A percentile compares a stretch with the other conserved stretches of the same genome.
Evolutionary conservation across 768 basidiomycete species (phyloP).

Genomic region (Kwoniella newhampshirensis): DNA sequence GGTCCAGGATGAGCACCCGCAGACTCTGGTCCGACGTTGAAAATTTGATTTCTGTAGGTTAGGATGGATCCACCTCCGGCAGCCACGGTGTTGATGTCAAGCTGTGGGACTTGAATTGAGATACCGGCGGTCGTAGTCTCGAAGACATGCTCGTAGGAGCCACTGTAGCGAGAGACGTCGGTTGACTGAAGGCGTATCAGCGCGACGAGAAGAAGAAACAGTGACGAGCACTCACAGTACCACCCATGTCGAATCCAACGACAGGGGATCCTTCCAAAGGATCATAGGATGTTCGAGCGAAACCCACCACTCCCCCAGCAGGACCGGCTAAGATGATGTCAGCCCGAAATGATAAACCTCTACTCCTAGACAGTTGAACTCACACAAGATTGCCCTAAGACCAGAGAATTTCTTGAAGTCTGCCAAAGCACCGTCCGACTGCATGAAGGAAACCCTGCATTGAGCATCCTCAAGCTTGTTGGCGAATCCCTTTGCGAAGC

Average conservation of each 20-base stretch:
- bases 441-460: conserved; percentile 67
- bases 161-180: conserved; percentile 85
- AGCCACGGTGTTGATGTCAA: conserved; percentile 49
- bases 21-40: conserved; percentile 88
- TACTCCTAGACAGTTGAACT: not conserved
- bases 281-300: conserved; percentile 83
- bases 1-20: conserved; percentile 94
- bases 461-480: conserved; percentile 22
- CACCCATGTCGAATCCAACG: conserved; percentile 67
- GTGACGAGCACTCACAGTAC: conserved; percentile 61
- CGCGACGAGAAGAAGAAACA: not conserved
- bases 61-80: conserved; percentile 91
- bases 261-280: conserved; percentile 71
- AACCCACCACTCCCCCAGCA: conserved; percentile 94
- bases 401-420: conserved; percentile 74
- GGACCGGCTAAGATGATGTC: conserved; percentile 69
- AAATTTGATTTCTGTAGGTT: conserved; percentile 84
- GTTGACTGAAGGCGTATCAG: conserved; percentile 13
- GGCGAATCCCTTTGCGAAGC: conserved; percentile 39
- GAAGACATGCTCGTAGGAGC: conserved; percentile 78
- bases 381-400: conserved; percentile 63
- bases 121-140: conserved; percentile 42
- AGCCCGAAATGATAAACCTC: not conserved
- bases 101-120: conserved; percentile 40
- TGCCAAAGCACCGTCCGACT: conserved; percentile 65